A percentile compares a stretch with the other conserved stretches of the same genome.
Evolutionary conservation across 495 filamentous ascomycete genomes (phyloP).

Genomic region (Trichoderma parareesei): DNA sequence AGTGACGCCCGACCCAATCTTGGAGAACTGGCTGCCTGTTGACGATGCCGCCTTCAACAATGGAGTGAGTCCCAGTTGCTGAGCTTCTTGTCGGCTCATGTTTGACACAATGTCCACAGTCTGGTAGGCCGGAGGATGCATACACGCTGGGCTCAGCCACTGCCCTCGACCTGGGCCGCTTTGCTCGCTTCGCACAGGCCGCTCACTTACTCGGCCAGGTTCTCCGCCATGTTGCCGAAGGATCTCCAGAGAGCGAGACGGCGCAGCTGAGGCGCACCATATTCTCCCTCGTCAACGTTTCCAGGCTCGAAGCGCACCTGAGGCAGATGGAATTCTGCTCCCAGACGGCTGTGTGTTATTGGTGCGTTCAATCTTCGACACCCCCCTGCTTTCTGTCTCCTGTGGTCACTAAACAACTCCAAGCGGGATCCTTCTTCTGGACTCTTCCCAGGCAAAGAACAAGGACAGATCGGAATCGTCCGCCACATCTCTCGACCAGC

Average conservation of each 20-base stretch:
- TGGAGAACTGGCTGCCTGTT: conserved; percentile 32
- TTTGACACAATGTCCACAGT: background rate
- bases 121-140: background rate
- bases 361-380: background rate
- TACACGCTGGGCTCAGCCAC: background rate
- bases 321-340: conserved; percentile 1
- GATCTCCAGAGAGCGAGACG: background rate
- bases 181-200: background rate
- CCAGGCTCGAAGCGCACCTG: background rate
- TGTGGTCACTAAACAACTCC: background rate
- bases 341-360: background rate
- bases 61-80: background rate
- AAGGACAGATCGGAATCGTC: background rate
- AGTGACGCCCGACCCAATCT: conserved; percentile 27
- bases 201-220: conserved; percentile 1
- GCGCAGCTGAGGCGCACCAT: conserved; percentile 4
- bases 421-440: background rate
- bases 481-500: background rate
- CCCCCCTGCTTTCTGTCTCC: background rate
- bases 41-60: conserved; percentile 31
- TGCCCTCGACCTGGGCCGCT: background rate
- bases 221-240: background rate
- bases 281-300: background rate
- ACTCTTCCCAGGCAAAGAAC: background rate
- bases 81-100: background rate